A percentile compares a stretch with the other conserved stretches of the same genome.
phyloP scores from a whole-genome alignment of 1,284 basidiomycete species.

The Malassezia pachydermatis region DNA sequence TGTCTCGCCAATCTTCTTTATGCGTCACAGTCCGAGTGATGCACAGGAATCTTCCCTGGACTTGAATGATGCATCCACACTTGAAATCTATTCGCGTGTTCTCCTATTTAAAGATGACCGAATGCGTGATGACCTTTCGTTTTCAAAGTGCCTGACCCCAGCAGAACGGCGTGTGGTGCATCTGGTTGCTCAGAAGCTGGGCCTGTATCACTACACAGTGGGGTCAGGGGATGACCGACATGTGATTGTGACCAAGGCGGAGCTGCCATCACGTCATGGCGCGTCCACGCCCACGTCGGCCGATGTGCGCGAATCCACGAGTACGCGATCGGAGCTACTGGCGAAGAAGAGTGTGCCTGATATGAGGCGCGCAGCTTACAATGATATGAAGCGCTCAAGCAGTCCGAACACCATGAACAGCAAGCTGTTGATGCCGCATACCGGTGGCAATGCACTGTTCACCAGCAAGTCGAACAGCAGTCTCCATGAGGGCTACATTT shows the following conservation, averaged over 20 bases:
- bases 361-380: conserved; percentile 30
- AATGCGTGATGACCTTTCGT: conserved; percentile 93
- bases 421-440: background rate
- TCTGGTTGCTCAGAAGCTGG: conserved; percentile 86
- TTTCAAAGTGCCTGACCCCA: conserved; percentile 71
- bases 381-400: background rate
- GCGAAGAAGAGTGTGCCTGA: conserved; percentile 45
- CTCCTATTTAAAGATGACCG: conserved; percentile 94
- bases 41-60: conserved; percentile 58
- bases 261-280: conserved; percentile 19
- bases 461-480: conserved; percentile 29
- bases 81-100: conserved; percentile 94
- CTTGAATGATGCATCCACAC: conserved; percentile 83
- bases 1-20: background rate
- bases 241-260: conserved; percentile 62
- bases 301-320: background rate
- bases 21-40: background rate
- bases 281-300: background rate
- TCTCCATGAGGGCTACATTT: conserved; percentile 41
- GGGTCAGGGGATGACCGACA: conserved; percentile 85
- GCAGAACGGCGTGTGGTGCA: conserved; percentile 87
- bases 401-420: background rate
- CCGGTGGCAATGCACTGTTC: background rate
- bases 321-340: conserved; percentile 19
- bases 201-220: conserved; percentile 83